Conservation (phyloP, 176 grass and related monocot species). For the Bromus sterilis region DNA sequence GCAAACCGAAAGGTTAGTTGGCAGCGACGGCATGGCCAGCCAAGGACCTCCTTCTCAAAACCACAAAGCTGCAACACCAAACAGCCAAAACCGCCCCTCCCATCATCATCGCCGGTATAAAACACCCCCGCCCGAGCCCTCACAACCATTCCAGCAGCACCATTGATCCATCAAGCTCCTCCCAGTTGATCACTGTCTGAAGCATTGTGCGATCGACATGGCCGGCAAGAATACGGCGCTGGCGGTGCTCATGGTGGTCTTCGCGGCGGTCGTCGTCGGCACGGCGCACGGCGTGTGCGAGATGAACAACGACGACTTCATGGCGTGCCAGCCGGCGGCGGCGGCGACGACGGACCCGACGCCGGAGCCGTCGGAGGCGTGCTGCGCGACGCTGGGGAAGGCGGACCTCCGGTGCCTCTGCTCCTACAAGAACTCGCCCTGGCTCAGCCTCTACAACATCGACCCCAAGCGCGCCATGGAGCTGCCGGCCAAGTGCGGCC, state of each 20-base stretch:
- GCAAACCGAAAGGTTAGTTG: background rate
- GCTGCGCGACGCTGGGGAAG: constrained; percentile 29
- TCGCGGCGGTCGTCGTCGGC: background rate
- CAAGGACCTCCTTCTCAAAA: background rate
- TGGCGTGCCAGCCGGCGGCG: constrained; percentile 50
- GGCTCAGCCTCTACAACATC: constrained; percentile 52
- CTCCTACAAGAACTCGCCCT: constrained; percentile 42
- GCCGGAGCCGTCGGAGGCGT: constrained; percentile 18
- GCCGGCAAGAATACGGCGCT: background rate
- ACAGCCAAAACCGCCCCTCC: background rate
- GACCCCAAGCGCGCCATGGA: constrained; percentile 54
- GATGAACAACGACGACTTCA: constrained; percentile 37
- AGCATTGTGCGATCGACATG: background rate
- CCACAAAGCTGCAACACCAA: background rate
- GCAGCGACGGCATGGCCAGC: background rate
- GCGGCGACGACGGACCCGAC: constrained; percentile 33
- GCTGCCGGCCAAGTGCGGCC: constrained; percentile 48
- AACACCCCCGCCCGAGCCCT: background rate
- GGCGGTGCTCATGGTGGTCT: background rate
- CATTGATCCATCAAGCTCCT: background rate
- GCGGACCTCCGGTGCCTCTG: constrained; percentile 59
- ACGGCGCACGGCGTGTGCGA: constrained; percentile 36
- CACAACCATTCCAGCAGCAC: background rate
- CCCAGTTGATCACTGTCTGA: fast-evolving
- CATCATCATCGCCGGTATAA: background rate